Conservation (phyloP, 2,329 filamentous ascomycete species). For the Thermoascus crustaceus region DNA sequence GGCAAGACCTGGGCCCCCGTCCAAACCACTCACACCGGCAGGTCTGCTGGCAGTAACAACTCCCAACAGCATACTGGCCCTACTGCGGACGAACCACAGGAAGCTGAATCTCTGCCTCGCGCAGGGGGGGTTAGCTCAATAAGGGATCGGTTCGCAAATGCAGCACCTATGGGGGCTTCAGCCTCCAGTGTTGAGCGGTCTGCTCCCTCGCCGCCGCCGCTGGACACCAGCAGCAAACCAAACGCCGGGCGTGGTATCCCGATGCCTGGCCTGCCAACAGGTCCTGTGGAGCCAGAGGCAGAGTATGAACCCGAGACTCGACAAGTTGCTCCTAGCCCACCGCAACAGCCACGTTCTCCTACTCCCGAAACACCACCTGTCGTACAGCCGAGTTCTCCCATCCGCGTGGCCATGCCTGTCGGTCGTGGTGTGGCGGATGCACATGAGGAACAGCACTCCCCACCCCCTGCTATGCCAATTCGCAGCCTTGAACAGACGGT, state of each 20-base stretch:
- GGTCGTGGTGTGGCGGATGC: conserved; percentile 48
- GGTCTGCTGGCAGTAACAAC: conserved; percentile 46
- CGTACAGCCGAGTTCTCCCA: conserved; percentile 59
- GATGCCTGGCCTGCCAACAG: conserved; percentile 65
- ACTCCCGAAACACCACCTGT: conserved; percentile 42
- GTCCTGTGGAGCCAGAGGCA: conserved; percentile 42
- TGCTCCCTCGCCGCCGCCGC: conserved; percentile 50
- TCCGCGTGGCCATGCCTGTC: conserved; percentile 80
- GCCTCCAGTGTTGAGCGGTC: conserved; percentile 28
- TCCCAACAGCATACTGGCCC: conserved; percentile 59
- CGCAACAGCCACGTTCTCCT: conserved; percentile 39
- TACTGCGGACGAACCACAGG: conserved; percentile 37
- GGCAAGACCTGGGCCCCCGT: conserved; percentile 89
- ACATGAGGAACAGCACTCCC: conserved; percentile 34
- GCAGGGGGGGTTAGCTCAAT: conserved; percentile 63
- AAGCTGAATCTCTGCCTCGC: conserved; percentile 47
- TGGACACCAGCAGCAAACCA: conserved; percentile 61
- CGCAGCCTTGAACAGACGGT: conserved; percentile 55
- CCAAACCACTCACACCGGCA: conserved; percentile 63
- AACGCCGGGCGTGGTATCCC: conserved; percentile 61
- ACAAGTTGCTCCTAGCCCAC: conserved; percentile 29
- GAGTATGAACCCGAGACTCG: conserved; percentile 37
- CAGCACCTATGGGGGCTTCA: conserved; percentile 56
- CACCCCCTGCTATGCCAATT: conserved; percentile 48
- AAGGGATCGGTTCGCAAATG: conserved; percentile 73